Evolutionary conservation across 495 filamentous ascomycete species (phyloP), one percentile per base, ranked within the genome.

Genomic region (Alectoria sarmentosa): DNA sequence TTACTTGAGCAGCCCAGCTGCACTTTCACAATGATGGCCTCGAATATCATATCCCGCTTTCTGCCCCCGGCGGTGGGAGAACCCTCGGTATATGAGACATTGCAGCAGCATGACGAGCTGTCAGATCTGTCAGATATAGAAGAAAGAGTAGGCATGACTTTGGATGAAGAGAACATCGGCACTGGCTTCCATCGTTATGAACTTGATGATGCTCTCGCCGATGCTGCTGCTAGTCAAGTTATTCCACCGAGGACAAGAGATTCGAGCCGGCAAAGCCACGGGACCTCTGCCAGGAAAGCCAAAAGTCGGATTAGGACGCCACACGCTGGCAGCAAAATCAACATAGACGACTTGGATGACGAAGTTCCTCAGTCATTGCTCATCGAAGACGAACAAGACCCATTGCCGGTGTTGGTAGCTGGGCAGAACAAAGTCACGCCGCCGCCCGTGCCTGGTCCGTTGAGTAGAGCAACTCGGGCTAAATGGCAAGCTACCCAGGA

Each of bases 361-460:
- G 94, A 98, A 68, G 94, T 98, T 1, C 94, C 94, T 5, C 84
- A 85, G 39, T 97, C 93, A 19, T 80, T 98, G 58, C 75, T 98
- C 36, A 84, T 98, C 32, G 94, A 97, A 73, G 79, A 79, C 30
- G 77, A 79, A 17, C 69, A 77, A 23, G 68, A 74, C n/a, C 65
- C 75, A 37, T 73, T 76, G 34, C 75, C 78, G 34, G 72, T 76
- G 26, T 61, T 77, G 30, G 75, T 68, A 60, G 56, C 55, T 19
- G 60, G 55, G 34, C 63, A 65, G 39, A 74, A 75, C 67, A 74
- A 74, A 32, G 77, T 72, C 13, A 70, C 76, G 28, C 70, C 62
- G 49, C 65, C 77, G 41, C 77, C 78, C 36, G 76, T 84, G 21
- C 78, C 81, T 3, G 80, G 82, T 3, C 79, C 83, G 46, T 80